Evolutionary conservation across 179 eudicot species (phyloP), one percentile per base, ranked within the genome.

Genomic region (Actinidia polygama): DNA sequence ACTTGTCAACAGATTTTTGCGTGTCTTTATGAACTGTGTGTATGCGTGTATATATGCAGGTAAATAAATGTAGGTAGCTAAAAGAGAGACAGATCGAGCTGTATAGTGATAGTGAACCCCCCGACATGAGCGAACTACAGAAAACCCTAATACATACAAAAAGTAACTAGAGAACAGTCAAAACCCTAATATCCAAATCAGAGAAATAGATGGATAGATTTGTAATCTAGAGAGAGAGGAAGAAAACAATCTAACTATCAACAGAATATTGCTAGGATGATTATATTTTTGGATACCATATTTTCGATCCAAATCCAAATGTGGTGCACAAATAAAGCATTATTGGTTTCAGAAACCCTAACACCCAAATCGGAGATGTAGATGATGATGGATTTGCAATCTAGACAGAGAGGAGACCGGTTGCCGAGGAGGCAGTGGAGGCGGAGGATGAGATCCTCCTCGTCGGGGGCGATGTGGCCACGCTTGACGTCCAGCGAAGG

Each of bases 381-480:
- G 44, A 54, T n/a, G 47, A 30, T 30, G 19, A 50, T 74, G 12
- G 55, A 54, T 76, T 19, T 62, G 61, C 5, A 4, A n/a, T 19
- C 8, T 54, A 50, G 55, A 72, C 55, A 73, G 71, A 49, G 68
- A n/a, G 47, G 54, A 3, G 30, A 88, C 87, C 89, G 85, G 80
- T 90, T 90, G 59, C 91, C 91, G 8, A 90, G 89, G 30, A 87
- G 86, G 63, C 89, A 86, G 58, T 83, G 89, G 80, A 88, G 86
- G 72, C 91, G 89, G 69, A 85, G 84, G 21, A 88, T 90, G 78
- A 90, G 91, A 61, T 88, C 88, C 30, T 88, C 90, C 69, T 86
- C 90, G 23, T 88, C 90, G 12, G 85, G 72, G 47, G 87, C 53
- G 79, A 88, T 86, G 62, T 80, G 85, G 58, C 90, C 89, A 10